Conservation (phyloP, 2,329 filamentous ascomycete species). For the Leptoxyphium fumago region DNA sequence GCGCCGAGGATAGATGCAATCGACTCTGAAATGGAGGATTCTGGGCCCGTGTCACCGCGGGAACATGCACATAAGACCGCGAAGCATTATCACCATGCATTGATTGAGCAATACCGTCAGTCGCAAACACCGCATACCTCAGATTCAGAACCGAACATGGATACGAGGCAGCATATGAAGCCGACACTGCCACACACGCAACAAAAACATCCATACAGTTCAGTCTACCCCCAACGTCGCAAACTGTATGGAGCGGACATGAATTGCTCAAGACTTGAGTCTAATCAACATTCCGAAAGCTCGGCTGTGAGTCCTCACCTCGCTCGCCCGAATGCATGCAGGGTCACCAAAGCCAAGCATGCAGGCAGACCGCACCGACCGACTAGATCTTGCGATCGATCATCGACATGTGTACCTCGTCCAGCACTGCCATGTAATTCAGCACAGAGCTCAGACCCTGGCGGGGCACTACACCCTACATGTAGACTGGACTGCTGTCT, state of each 20-base stretch:
- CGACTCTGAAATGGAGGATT: background rate
- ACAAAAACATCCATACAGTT: constrained; percentile 2
- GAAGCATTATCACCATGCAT: constrained; percentile 13
- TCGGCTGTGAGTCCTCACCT: background rate
- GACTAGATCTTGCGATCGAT: no score
- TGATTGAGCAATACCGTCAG: constrained; percentile 8
- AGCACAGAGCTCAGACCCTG: background rate
- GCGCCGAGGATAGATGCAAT: background rate
- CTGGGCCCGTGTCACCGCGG: background rate
- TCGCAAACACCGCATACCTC: background rate
- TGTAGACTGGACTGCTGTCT: background rate
- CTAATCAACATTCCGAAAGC: background rate
- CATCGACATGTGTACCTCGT: no score
- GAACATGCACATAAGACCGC: constrained; percentile 6
- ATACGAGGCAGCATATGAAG: constrained; percentile 16
- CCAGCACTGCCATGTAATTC: background rate
- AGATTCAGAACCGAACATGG: constrained; percentile 8
- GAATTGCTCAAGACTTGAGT: background rate
- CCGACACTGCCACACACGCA: constrained; percentile 17
- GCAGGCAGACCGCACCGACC: background rate
- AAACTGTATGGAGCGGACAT: background rate
- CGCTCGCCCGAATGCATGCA: background rate
- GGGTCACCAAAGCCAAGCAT: background rate
- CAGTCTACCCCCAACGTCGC: background rate
- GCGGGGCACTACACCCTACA: background rate